Percentiles rank a stretch among this genome's conserved stretches.
phyloP scores from a whole-genome alignment of 306 rosid species.

The Lupinus albus region DNA sequence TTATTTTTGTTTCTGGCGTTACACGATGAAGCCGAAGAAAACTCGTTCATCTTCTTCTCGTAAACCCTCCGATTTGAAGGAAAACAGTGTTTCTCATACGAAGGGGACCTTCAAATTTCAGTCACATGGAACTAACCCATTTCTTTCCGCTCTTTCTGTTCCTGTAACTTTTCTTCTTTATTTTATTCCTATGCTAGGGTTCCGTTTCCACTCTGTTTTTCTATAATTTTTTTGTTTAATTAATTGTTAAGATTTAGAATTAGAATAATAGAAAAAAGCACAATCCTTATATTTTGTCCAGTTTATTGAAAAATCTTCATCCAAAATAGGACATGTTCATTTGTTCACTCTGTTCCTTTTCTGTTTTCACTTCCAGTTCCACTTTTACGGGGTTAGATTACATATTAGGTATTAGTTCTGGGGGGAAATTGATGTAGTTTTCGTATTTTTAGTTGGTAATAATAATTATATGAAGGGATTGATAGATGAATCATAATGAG shows the following conservation, averaged over 20 bases:
- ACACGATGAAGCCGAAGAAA: not conserved
- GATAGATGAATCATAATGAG: too few relatives aligned
- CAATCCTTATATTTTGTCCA: not conserved
- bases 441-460: too few relatives aligned
- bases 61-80: not conserved
- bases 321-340: too few relatives aligned
- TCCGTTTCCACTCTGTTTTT: not conserved
- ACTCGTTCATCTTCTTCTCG: not conserved
- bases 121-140: not conserved
- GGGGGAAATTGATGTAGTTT: too few relatives aligned
- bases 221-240: not conserved
- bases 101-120: not conserved
- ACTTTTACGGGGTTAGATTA: too few relatives aligned
- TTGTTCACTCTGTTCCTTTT: not conserved
- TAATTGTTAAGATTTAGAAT: too few relatives aligned
- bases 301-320: not conserved
- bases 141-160: not conserved
- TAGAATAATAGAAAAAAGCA: too few relatives aligned
- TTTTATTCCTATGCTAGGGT: constrained; percentile 21
- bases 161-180: not conserved
- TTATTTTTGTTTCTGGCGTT: not conserved
- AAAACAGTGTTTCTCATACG: not conserved
- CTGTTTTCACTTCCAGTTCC: not conserved
- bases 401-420: too few relatives aligned
- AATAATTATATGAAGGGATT: too few relatives aligned